Evolutionary conservation across 345 rosid species (phyloP).

Genomic region (Linum usitatissimum): DNA sequence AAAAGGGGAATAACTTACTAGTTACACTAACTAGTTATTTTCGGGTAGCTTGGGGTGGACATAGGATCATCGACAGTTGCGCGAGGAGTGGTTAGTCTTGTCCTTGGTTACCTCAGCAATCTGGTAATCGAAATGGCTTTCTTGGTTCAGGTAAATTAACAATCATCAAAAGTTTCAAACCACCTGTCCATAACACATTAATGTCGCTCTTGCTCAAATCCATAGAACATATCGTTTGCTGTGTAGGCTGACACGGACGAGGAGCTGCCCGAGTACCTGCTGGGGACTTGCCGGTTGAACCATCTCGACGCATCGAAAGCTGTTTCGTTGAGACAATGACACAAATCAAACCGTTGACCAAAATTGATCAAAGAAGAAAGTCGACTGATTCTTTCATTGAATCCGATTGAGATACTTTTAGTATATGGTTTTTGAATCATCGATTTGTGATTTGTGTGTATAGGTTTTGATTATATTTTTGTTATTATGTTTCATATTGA

Average conservation of each 20-base stretch:
- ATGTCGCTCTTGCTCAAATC: background rate
- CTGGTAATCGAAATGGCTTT: conserved; percentile 94
- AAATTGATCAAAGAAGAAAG: background rate
- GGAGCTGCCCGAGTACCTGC: conserved; percentile 87
- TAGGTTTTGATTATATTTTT: too few species aligned
- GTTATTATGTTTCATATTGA: too few species aligned
- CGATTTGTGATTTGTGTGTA: background rate
- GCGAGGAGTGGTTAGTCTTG: conserved; percentile 90
- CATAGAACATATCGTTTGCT: background rate
- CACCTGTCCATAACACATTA: background rate
- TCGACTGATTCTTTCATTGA: conserved; percentile 24
- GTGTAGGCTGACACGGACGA: conserved; percentile 77
- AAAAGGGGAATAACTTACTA: too few species aligned
- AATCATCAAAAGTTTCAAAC: background rate
- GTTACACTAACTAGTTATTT: too few species aligned
- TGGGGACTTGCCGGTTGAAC: conserved; percentile 83
- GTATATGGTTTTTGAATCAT: background rate
- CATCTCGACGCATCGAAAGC: conserved; percentile 72
- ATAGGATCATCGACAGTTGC: conserved; percentile 93
- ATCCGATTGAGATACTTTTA: conserved; percentile 10
- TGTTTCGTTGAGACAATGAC: conserved; percentile 31
- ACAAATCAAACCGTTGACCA: background rate
- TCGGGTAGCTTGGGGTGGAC: conserved; percentile 72
- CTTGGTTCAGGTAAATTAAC: conserved; percentile 58
- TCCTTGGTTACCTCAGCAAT: conserved; percentile 90